Percentiles rank a stretch among this genome's conserved stretches.
phyloP scores from a whole-genome alignment of 257 asterid genomes.

The Nyctanthes arbortristis region DNA sequence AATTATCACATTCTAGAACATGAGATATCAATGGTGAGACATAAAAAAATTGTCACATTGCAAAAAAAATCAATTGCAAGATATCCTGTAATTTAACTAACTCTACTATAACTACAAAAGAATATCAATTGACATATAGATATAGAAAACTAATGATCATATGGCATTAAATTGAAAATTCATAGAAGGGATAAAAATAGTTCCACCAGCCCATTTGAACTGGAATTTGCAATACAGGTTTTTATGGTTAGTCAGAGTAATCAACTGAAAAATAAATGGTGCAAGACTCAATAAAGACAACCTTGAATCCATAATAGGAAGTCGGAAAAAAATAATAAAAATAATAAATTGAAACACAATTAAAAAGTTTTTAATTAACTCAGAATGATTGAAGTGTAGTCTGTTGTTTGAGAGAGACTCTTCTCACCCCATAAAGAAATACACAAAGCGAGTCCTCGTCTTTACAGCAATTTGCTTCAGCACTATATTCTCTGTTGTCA shows the following conservation, averaged over 20 bases:
- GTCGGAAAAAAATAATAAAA: no score
- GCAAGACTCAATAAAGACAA: no score
- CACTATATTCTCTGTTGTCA: conserved; percentile 22
- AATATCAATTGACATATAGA: no score
- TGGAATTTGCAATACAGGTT: not conserved
- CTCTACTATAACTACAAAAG: no score
- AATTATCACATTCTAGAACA: no score
- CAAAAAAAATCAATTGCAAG: no score
- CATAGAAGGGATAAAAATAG: not conserved
- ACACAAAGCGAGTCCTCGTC: conserved; percentile 53
- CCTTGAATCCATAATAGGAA: no score
- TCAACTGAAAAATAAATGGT: no score
- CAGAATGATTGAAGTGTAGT: conserved; percentile 12
- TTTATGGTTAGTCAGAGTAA: not conserved
- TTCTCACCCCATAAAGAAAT: conserved; percentile 94
- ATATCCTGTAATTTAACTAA: no score
- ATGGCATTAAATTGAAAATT: not conserved
- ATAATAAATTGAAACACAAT: conserved; percentile 3
- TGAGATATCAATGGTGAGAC: no score
- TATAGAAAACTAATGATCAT: not conserved
- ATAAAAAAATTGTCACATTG: no score
- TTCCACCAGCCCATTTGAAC: not conserved
- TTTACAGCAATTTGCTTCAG: conserved; percentile 40
- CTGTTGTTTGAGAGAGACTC: conserved; percentile 24
- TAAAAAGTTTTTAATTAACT: conserved; percentile 4